Conservation (phyloP, 257 asterid genomes). For the Nicotiana tomentosiformis region DNA sequence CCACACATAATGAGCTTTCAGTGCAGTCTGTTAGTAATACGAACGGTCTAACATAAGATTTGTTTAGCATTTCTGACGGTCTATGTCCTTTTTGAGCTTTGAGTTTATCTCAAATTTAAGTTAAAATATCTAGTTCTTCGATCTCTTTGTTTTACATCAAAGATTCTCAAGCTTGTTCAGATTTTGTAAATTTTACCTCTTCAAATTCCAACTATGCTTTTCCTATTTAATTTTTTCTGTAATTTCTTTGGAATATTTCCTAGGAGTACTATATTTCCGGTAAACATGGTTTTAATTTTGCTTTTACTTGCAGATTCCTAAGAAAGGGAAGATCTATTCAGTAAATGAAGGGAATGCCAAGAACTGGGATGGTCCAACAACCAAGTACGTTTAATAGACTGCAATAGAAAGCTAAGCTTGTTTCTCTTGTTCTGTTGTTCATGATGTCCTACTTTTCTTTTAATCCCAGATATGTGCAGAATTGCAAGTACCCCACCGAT, state of each 20-base stretch:
- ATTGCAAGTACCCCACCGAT: slow-evolving; percentile 83
- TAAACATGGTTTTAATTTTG: not conserved
- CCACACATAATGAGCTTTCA: not conserved
- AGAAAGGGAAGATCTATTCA: slow-evolving; percentile 82
- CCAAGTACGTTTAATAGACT: slow-evolving; percentile 43
- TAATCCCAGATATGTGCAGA: slow-evolving; percentile 64
- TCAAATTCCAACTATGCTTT: not conserved
- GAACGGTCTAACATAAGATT: not conserved
- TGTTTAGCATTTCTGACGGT: not conserved
- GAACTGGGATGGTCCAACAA: slow-evolving; percentile 89
- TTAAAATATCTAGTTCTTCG: not conserved
- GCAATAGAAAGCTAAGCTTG: not conserved
- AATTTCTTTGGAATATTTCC: not conserved
- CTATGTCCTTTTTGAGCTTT: not conserved
- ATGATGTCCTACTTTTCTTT: slow-evolving; percentile 10
- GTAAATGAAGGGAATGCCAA: slow-evolving; percentile 96
- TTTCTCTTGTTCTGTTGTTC: not conserved
- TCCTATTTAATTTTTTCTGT: not conserved
- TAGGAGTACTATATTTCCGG: not conserved
- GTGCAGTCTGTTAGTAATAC: not conserved
- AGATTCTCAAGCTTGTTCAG: not conserved
- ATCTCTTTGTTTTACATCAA: not conserved
- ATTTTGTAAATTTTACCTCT: not conserved
- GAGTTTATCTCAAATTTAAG: not conserved
- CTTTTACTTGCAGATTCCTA: slow-evolving; percentile 56